Evolutionary conservation across 306 rosid genomes (phyloP).

Genomic region (Inga leiocalycina): DNA sequence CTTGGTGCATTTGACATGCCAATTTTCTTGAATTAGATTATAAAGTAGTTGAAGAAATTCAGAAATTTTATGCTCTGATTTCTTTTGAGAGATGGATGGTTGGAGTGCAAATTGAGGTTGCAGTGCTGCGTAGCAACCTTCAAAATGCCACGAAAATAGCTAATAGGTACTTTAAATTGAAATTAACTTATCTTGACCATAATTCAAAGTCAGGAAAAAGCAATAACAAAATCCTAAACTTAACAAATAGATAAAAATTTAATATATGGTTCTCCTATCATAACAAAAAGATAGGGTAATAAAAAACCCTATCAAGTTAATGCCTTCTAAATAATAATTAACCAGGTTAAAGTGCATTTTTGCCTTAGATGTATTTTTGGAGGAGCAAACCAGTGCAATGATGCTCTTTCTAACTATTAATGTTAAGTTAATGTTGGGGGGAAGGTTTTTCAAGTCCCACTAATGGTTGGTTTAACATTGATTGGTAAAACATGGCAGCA

Average conservation of each 20-base stretch:
- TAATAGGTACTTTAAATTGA: background rate
- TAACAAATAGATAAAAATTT: background rate
- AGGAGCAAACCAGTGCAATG: background rate
- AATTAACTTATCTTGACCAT: background rate
- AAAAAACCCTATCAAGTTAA: background rate
- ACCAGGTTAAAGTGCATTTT: background rate
- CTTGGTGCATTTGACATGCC: conserved; percentile 8
- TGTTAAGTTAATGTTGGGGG: background rate
- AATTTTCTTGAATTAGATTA: background rate
- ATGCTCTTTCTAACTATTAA: background rate
- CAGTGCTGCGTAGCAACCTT: background rate
- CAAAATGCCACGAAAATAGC: background rate
- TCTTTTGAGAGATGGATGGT: background rate
- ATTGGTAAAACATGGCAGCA: background rate
- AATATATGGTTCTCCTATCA: background rate
- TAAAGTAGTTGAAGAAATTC: background rate
- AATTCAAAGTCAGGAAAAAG: background rate
- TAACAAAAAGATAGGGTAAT: background rate
- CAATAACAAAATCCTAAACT: background rate
- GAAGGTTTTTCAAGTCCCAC: background rate
- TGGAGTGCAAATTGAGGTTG: background rate
- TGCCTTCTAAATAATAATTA: background rate
- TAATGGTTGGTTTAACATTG: background rate
- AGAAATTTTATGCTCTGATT: background rate
- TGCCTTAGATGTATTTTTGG: background rate